Conservation (phyloP, 192 early-diverging fungal species). For the Mortierella hygrophila region DNA sequence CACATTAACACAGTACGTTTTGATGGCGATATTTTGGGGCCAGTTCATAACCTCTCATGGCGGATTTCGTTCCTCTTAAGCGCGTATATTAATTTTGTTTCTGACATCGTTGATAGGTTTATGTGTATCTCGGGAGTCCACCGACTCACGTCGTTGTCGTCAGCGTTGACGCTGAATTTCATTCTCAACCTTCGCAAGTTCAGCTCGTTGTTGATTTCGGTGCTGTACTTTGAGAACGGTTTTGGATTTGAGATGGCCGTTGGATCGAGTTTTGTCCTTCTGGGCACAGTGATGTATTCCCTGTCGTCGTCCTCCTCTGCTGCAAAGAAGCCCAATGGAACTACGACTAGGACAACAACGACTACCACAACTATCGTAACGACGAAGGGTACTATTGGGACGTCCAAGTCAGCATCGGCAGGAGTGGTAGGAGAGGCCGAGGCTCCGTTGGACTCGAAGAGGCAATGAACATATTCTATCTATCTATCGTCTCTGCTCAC, state of each 20-base stretch:
- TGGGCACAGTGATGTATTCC: slow-evolving; percentile 85
- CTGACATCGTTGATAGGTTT: slow-evolving; percentile 59
- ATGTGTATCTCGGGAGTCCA: slow-evolving; percentile 92
- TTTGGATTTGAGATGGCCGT: slow-evolving; percentile 73
- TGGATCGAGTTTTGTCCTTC: slow-evolving; percentile 82
- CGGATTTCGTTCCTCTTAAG: not conserved
- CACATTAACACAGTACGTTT: slow-evolving; percentile 81
- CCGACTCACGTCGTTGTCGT: slow-evolving; percentile 79
- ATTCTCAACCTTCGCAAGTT: slow-evolving; percentile 91
- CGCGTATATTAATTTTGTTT: not conserved
- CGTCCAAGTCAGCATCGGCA: no score
- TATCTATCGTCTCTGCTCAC: not conserved
- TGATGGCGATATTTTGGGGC: no score
- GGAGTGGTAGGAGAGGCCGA: not conserved
- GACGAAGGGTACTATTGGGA: no score
- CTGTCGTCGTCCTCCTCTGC: slow-evolving; percentile 26
- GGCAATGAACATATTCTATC: not conserved
- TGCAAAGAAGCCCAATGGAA: not conserved
- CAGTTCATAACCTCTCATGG: no score
- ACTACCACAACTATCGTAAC: no score
- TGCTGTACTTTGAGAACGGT: slow-evolving; percentile 83
- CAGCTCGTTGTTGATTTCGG: slow-evolving; percentile 82
- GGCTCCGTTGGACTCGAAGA: not conserved
- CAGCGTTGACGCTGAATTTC: slow-evolving; percentile 87
- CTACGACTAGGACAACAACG: not conserved